Evolutionary conservation across 2,329 filamentous ascomycete genomes (phyloP), one percentile per base, ranked within the genome.

Genomic region (Cercospora citrullina): DNA sequence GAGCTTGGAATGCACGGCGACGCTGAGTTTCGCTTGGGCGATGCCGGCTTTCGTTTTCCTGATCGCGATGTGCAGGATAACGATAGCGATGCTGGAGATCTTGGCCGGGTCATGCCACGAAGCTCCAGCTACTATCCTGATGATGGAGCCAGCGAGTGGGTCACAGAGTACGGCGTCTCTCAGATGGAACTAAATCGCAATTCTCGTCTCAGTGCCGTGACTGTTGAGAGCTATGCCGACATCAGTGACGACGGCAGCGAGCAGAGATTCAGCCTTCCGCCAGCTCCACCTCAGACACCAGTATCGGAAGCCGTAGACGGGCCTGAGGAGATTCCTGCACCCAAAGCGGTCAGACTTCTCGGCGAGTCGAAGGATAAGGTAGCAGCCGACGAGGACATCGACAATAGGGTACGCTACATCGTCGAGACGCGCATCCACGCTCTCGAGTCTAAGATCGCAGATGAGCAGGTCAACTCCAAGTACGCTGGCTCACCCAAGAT

Each of bases 201-300:
- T 14, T 33, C 57, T 6, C 45, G 60, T 23, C 67, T 69, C 12
- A 61, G 62, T 23, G 53, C n/a, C 14, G 42, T 67, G 26, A 75
- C 69, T 45, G 28, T 55, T 4, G 66, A 67, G 9, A 74, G 71
- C 42, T 72, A 74, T 61, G 75, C 74, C 18, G 66, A 76, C 42
- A 72, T 71, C n/a, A 76, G 74, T 57, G 65, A 68, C 21, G 61
- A 64, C 31, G 67, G 66, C 21, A 72, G 69, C 39, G 28, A 63
- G 42, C 61, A 68, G 39, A 53, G 64, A 14, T 64, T 68, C 31
- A 71, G 65, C 42, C 45, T 42, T 12, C 23, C 45, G 26, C 31
- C 53, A 18, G 21, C 48, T 21, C 51, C 58, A 58, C 23, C 57
- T 12, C 33, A 55, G 28, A 63, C 45, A 28, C 28, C 60, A 23